These are phyloP conservation scores for Osmanthus fragrans DNA, from an alignment of 257 asterid species.

Conservation along the genomic window DNA sequence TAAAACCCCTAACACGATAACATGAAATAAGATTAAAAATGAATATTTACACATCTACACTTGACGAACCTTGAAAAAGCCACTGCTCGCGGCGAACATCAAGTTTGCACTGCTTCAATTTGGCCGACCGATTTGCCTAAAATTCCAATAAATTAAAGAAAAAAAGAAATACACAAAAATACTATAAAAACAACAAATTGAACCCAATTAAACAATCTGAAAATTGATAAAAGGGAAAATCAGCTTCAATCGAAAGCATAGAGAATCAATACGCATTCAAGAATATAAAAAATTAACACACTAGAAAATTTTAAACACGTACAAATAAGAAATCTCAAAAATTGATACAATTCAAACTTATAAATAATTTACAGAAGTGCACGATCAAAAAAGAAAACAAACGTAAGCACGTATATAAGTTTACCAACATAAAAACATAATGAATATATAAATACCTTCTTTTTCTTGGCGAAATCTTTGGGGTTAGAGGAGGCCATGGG, in stretches of 20 bases:
- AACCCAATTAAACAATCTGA: neutral
- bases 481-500: too few relatives aligned
- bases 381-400: too few relatives aligned
- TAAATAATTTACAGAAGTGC: too few relatives aligned
- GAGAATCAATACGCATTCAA: neutral
- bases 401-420: too few relatives aligned
- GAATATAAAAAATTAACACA: neutral
- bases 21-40: neutral
- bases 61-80: constrained; percentile 84
- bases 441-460: too few relatives aligned
- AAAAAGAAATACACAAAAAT: neutral
- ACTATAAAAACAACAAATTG: neutral
- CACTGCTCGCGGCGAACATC: constrained; percentile 97
- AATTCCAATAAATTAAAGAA: neutral
- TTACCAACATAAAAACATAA: too few relatives aligned
- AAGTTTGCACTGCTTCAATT: constrained; percentile 92
- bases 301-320: neutral
- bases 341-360: too few relatives aligned
- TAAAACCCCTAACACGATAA: neutral
- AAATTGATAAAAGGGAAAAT: neutral
- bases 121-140: constrained; percentile 82
- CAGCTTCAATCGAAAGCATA: neutral
- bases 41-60: too few relatives aligned
- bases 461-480: too few relatives aligned
- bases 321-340: too few relatives aligned